Base-by-base conservation (phyloP, 2,329 filamentous ascomycete genomes). In the Diaporthe caulivora region DNA sequence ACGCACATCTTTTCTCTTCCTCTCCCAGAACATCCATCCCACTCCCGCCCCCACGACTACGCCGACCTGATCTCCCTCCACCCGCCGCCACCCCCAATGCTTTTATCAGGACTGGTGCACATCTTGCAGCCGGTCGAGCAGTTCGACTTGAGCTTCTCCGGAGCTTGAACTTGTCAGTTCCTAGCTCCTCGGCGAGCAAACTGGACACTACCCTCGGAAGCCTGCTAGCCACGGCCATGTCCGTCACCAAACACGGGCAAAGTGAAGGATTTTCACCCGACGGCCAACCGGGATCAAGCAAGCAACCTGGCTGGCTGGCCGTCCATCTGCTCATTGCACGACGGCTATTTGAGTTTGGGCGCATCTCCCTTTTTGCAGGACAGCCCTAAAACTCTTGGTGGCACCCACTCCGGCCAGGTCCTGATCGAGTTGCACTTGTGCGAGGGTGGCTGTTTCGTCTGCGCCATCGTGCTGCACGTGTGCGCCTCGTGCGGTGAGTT, bases 131-230 rank as follows among this genome's bases (percentile, higher is more conserved):
- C 15, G 51, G 47, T 49, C 47, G 9, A 49, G 47, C 44, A n/a
- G 34, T 17, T 47, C 51, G 40, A 57, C 21, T 29, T 47, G 57
- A 62, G 55, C 55, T 71, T 51, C 34, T 62, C 54, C 68, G 65
- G 26, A 62, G 69, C 57, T 42, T 53, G 62, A 53, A 47, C 21
- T 21, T 62, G 68, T 55, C 44, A 44, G 18, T 58, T 31, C 26
- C 44, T 54, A 71, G 44, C 58, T 62, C 55, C 54, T 53, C n/a
- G 73, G 70, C 15, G 68, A 75, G 54, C 62, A 53, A 44, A n/a
- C 55, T 42, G 53, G 37, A 40, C 37, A 40, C 44, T 31, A 55
- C 49, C 64, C 18, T 21, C 31, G 37, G 37, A 37, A 57, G 3
- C 24, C 7, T 53, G 31, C 55, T 51, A 24, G 37, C 34, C 49